Evolutionary conservation across 164 flowering plant species (phyloP).

Genomic region (Echeveria elegans): DNA sequence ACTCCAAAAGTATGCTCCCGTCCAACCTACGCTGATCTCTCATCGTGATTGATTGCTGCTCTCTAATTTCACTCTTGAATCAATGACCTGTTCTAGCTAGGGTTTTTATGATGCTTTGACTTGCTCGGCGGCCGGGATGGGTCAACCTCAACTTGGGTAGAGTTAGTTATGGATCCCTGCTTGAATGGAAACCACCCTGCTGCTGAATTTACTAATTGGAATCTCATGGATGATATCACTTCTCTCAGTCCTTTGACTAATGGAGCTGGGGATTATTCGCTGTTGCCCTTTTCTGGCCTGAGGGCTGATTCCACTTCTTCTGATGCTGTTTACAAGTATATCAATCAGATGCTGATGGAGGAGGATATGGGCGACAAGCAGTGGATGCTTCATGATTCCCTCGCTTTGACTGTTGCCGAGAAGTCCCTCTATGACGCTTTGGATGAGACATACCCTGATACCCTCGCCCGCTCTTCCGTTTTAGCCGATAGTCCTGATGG

Average conservation of each 20-base stretch:
- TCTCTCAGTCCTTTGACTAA: not conserved
- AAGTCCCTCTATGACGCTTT: conserved; percentile 37
- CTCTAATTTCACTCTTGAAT: too few species aligned
- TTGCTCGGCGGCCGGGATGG: too few species aligned
- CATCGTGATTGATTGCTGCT: too few species aligned
- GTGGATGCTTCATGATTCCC: conserved; percentile 38
- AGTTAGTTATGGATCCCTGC: conserved; percentile 18
- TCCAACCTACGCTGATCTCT: too few species aligned
- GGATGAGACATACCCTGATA: conserved; percentile 26
- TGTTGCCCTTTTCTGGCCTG: conserved; percentile 5
- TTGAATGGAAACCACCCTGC: conserved; percentile 13
- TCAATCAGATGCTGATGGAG: conserved; percentile 44
- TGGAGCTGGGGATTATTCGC: not conserved
- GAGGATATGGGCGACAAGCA: conserved; percentile 40
- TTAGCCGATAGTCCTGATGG: conserved; percentile 23
- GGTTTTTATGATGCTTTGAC: too few species aligned
- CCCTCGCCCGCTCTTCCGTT: conserved; percentile 16
- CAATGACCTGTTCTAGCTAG: too few species aligned
- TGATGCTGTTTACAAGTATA: conserved; percentile 33
- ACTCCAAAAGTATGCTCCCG: too few species aligned
- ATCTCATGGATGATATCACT: conserved; percentile 12
- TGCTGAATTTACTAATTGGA: not conserved
- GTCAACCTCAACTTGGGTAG: too few species aligned
- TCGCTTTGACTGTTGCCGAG: conserved; percentile 46
- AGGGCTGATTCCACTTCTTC: conserved; percentile 19